These are phyloP conservation scores for Bifiguratus adelaidae DNA, from an alignment of 192 early-diverging fungal species.

Conservation along the genomic window DNA sequence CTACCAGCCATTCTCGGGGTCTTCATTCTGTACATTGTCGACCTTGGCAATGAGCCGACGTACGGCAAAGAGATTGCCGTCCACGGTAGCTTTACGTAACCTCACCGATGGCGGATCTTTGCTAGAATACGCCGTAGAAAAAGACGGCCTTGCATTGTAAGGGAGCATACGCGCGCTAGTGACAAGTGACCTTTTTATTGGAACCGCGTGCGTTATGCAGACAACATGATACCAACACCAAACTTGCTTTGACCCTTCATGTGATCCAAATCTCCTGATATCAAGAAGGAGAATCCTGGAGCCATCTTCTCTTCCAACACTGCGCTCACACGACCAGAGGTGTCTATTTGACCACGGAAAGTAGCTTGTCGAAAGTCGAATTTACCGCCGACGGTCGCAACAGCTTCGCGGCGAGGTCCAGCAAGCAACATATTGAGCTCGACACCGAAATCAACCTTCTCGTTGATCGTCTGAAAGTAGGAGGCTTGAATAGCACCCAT, in stretches of 20 bases:
- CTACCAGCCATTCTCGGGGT: slow-evolving; percentile 23
- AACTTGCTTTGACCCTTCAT: slow-evolving; percentile 78
- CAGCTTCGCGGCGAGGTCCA: slow-evolving; percentile 73
- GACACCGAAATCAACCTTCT: slow-evolving; percentile 86
- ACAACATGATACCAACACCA: slow-evolving; percentile 81
- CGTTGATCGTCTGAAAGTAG: slow-evolving; percentile 87
- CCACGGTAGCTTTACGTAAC: slow-evolving; percentile 20
- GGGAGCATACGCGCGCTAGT: too few relatives aligned
- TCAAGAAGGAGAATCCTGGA: slow-evolving; percentile 82
- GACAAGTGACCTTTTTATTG: too few relatives aligned
- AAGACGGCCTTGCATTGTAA: too few relatives aligned
- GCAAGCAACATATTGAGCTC: slow-evolving; percentile 76
- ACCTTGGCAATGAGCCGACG: slow-evolving; percentile 18
- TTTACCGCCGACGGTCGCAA: slow-evolving; percentile 94
- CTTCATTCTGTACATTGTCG: slow-evolving; percentile 19
- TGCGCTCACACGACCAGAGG: slow-evolving; percentile 74
- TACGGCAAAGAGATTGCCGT: slow-evolving; percentile 22
- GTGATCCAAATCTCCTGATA: slow-evolving; percentile 95
- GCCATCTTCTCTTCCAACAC: slow-evolving; percentile 94
- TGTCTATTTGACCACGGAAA: slow-evolving; percentile 88
- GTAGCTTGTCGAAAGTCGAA: slow-evolving; percentile 89
- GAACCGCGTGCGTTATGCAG: too few relatives aligned
- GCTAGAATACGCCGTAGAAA: too few relatives aligned
- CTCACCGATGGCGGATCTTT: slow-evolving; percentile 15
- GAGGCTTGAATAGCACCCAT: slow-evolving; percentile 61